Conservation (phyloP, 768 basidiomycete species). For the Leccinum aurantiacum region DNA sequence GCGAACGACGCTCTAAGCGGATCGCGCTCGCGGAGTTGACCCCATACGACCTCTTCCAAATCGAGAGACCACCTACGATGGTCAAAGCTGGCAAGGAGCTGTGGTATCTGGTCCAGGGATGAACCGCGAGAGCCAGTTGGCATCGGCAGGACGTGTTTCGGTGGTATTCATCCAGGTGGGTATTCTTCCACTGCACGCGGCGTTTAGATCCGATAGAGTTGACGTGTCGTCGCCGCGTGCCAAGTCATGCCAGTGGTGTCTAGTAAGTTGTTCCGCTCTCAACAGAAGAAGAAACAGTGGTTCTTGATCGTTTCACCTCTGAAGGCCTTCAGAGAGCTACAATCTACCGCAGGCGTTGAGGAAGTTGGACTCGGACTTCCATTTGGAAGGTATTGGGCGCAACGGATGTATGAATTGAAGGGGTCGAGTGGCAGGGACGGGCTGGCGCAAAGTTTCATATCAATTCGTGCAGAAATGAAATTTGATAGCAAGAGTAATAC, state of each 20-base stretch:
- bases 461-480: not conserved
- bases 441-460: not conserved
- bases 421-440: slow-evolving; percentile 4
- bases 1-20: slow-evolving; percentile 23
- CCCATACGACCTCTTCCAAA: slow-evolving; percentile 24
- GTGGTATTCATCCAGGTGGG: not conserved
- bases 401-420: not conserved
- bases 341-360: not conserved
- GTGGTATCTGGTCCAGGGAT: not conserved
- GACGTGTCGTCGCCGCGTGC: not conserved
- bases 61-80: slow-evolving; percentile 26
- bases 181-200: not conserved
- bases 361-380: slow-evolving; percentile 2
- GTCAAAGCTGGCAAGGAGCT: not conserved
- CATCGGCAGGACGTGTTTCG: not conserved
- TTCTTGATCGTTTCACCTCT: not conserved
- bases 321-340: not conserved
- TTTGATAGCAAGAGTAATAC: not conserved
- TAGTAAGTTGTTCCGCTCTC: not conserved
- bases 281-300: not conserved
- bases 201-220: not conserved
- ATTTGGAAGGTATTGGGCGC: slow-evolving; percentile 3
- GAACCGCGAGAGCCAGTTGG: not conserved
- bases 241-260: not conserved
- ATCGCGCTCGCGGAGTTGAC: slow-evolving; percentile 34